Conservation (phyloP, 495 filamentous ascomycete species). For the Podospora didyma region DNA sequence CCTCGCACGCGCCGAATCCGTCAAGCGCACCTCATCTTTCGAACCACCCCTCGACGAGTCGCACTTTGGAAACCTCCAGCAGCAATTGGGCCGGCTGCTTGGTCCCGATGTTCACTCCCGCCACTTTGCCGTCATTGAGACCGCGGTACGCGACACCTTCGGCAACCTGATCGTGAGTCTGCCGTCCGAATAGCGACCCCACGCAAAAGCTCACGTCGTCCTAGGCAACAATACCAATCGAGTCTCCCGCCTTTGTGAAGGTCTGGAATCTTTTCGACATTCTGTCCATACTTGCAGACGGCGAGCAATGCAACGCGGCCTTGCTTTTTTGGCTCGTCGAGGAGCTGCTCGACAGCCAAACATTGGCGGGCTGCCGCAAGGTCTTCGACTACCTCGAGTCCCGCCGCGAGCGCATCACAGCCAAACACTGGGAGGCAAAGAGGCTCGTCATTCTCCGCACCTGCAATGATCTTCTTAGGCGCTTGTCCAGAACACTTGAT, state of each 20-base stretch:
- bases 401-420: constrained; percentile 77
- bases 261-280: constrained; percentile 95
- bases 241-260: constrained; percentile 67
- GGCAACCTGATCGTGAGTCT: constrained; percentile 65
- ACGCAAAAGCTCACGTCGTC: constrained; percentile 6
- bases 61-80: constrained; percentile 49
- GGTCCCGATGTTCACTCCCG: constrained; percentile 23
- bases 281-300: constrained; percentile 78
- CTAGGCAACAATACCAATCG: constrained; percentile 66
- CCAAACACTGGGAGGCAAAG: constrained; percentile 81
- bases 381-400: constrained; percentile 95
- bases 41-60: constrained; percentile 73
- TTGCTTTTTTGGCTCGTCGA: constrained; percentile 88
- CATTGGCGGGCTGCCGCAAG: constrained; percentile 80
- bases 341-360: constrained; percentile 93
- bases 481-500: constrained; percentile 90
- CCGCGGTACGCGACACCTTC: constrained; percentile 72
- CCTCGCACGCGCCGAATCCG: constrained; percentile 56
- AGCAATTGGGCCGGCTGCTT: constrained; percentile 36
- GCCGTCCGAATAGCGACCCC: neutral
- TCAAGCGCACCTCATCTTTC: constrained; percentile 64
- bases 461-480: constrained; percentile 90
- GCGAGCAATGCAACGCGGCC: constrained; percentile 76
- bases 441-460: constrained; percentile 81
- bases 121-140: constrained; percentile 67